Evolutionary conservation across 2,329 filamentous ascomycete species (phyloP).

Genomic region (Karstenula rhodostoma): DNA sequence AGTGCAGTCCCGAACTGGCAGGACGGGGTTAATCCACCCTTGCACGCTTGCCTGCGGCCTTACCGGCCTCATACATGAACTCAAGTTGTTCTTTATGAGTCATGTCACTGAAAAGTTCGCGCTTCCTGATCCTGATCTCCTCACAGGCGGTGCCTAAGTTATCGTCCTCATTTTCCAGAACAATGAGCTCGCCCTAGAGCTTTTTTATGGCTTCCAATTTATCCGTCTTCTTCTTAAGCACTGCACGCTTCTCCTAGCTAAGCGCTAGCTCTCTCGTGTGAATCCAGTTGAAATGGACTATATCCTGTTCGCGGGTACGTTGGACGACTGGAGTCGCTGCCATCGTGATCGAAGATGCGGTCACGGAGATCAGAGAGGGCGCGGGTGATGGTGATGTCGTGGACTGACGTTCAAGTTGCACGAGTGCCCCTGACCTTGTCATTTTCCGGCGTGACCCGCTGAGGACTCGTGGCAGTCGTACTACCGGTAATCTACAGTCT

Average conservation of each 20-base stretch:
- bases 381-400: not conserved
- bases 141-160: not conserved
- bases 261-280: not conserved
- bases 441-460: not conserved
- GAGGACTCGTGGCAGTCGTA: not conserved
- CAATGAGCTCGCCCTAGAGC: not conserved
- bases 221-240: not conserved
- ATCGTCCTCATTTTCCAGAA: not conserved
- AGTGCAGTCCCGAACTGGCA: too few relatives aligned
- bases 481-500: not conserved
- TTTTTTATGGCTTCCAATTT: not conserved
- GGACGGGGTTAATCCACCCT: not conserved
- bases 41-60: not conserved
- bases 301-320: not conserved
- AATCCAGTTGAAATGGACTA: not conserved
- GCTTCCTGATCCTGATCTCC: not conserved
- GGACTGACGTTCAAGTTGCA: not conserved
- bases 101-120: not conserved
- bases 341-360: not conserved
- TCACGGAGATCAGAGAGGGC: not conserved
- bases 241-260: not conserved
- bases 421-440: not conserved
- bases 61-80: slow-evolving; percentile 1
- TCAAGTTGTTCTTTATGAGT: slow-evolving; percentile 1
- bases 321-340: not conserved